Base-by-base conservation (phyloP, 1,284 basidiomycete species). In the Omphalotus olearius region DNA sequence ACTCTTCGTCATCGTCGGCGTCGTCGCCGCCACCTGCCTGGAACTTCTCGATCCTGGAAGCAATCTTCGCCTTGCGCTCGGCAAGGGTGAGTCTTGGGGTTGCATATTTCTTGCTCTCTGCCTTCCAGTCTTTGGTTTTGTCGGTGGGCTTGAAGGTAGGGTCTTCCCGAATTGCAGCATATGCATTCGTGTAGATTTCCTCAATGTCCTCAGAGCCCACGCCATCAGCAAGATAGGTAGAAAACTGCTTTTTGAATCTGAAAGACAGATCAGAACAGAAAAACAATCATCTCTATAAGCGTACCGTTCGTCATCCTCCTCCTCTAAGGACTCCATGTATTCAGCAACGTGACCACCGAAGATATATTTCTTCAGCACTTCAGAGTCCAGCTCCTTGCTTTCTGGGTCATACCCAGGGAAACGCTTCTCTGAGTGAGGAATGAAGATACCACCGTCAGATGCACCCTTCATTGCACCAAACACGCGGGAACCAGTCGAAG, bases 381-480 rank as follows among this genome's bases (percentile, higher is more conserved):
- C 97, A 51, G 91, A 86, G 63, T 99, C 95, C 59, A 99, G 82
- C 72, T 89, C 78, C 82, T 99, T 99, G 71, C 75, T 68, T 74
- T 99, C 97, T 57, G 89, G 76, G 74, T 99, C 97, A 77, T 83
- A 99, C 52, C 97, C 97, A 57, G 97, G 97, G 90, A 99, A 99
- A 56, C 97, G 92, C 76, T 95, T 97, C 62, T 93, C 91, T 63
- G 90, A 95, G 80, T 99, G 97, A 61, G 97, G 97, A 62, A 99
- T 91, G 79, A 85, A 97, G 75, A 99, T 86, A 62, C 97, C 97
- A 69, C 97, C 97, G 68, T 99, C 97, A 52, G 89, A 92, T 37
- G 97, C 97, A 71, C 97, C 97, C 82, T 99, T 99, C 82, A 99
- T 84, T 59, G 97, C 97, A 76, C 93, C 97, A 66, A 99, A 99